Conservation (phyloP, 139 green algal species). For the Pycnococcus provasolii region DNA sequence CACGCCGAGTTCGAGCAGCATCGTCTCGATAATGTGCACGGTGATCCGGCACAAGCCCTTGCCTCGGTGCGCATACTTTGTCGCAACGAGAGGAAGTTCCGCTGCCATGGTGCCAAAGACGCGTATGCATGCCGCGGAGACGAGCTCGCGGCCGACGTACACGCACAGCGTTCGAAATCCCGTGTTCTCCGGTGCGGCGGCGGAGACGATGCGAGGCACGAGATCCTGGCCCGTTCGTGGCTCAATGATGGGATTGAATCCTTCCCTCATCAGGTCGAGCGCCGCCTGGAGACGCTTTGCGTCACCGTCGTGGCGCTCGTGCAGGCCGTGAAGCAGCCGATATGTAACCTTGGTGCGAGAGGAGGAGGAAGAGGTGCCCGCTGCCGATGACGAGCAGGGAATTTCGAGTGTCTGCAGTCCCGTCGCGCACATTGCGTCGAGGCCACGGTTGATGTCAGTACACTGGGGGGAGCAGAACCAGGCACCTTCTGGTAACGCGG, state of each 20-base stretch:
- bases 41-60: slow-evolving; percentile 32
- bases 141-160: background rate
- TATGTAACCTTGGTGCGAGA: background rate
- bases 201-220: slow-evolving; percentile 35
- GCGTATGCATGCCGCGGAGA: slow-evolving; percentile 20
- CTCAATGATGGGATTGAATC: slow-evolving; percentile 42
- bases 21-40: slow-evolving; percentile 24
- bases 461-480: slow-evolving; percentile 37
- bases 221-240: slow-evolving; percentile 33
- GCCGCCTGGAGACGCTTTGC: slow-evolving; percentile 17
- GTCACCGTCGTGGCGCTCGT: background rate
- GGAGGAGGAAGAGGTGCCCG: slow-evolving; percentile 17
- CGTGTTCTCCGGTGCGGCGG: background rate
- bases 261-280: slow-evolving; percentile 38
- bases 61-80: slow-evolving; percentile 29
- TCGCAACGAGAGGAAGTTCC: slow-evolving; percentile 37
- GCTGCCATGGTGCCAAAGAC: slow-evolving; percentile 31
- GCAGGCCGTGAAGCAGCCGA: background rate
- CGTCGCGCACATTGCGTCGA: slow-evolving; percentile 10
- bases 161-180: background rate
- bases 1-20: slow-evolving; percentile 28
- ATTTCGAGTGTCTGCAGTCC: slow-evolving; percentile 10
- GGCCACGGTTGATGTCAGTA: slow-evolving; percentile 7
- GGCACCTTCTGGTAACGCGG: slow-evolving; percentile 23
- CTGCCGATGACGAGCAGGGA: slow-evolving; percentile 3